Base-by-base conservation (phyloP, 495 filamentous ascomycete species). In the Cercophora newfieldiana region DNA sequence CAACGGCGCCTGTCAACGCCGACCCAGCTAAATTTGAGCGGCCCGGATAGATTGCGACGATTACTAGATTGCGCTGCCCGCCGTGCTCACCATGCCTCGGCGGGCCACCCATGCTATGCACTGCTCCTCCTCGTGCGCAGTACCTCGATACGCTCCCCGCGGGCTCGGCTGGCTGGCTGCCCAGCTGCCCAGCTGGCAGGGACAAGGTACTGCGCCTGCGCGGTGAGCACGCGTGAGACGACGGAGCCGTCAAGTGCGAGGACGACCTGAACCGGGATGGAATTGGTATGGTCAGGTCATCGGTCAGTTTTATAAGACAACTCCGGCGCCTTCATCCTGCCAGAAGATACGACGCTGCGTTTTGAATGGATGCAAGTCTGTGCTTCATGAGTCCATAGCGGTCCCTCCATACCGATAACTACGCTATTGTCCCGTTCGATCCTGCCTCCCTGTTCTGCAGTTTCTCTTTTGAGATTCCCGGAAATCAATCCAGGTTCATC, bases 1-100 rank as follows among this genome's bases (percentile, higher is more conserved):
- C 58, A 33, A 21, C 58, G 60, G 44, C 60, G 48, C 29, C 48
- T 28, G 33, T 57, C 44, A 58, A 68, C 61, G 66, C 66, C 72
- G 69, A 68, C 60, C 64, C 68, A 70, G 28, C 64, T 56, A 65
- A 68, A 58, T 68, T 68, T 64, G 59, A 59, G 33, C 68, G 66
- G 69, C 22, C 66, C 69, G 67, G 54, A 57, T 71, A 72, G 67
- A 74, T 74, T 74, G 64, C 61, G 8, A 59, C 48, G 55, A 58
- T 58, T 33, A 33, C 49, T 59, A 57, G 59, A 60, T 60, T 60
- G 21, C 58, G 21, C 30, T 44, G 21, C 19, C 25, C 29, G 21
- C 58, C 37, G 58, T 33, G 31, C 58, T 44, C 21, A 30, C n/a
- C 21, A 18, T 60, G 58, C 33, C 58, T 44, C 37, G 37, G 37